Base-by-base conservation (phyloP, 495 filamentous ascomycete genomes). In the Parmelia sp. region DNA sequence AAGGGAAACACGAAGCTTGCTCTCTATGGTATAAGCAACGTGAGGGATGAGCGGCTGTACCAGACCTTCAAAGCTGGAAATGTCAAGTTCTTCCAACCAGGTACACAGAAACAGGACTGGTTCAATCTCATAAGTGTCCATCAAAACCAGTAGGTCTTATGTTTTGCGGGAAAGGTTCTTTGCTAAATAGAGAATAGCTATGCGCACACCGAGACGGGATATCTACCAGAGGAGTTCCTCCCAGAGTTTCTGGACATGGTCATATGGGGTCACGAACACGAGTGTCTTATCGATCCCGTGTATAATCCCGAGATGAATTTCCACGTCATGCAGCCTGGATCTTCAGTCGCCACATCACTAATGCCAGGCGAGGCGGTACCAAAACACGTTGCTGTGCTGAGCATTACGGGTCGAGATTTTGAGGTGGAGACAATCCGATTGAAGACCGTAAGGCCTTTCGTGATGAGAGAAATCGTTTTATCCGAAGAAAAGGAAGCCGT, bases 231-330 rank as follows among this genome's bases (percentile, higher is more conserved):
- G 71, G 91, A 91, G 70, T 94, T 97, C 72, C 84, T 99, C 0
- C 95, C 94, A 1, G 87, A 89, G 8, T 99, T 96, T 71, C 75
- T 97, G 44, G 90, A 99, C 71, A 78, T 99, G 21, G 85, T 97
- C 0, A 79, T 99, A 55, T 99, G 94, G 94, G 94, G 94, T 31
- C 94, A 99, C 70, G 94, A 99, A 74, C 94, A 99, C 70, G 95
- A 99, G 76, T 97, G 93, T 72, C 74, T 94, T 7, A 95, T 97
- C 68, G 84, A 96, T 47, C 94, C 94, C 1, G 70, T 74, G 15
- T 80, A 83, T 31, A 97, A 96, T 70, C 84, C 89, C 0, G 91
- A 96, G 72, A 95, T 85, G 64, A 87, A 86, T 12, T 97, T 97
- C 68, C 86, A 92, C 70, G 92, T 99, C 65, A 96, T 99, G 84